A percentile compares a stretch with the other conserved stretches of the same genome.
These are phyloP conservation scores for Neurospora hispaniola DNA, from an alignment of 495 filamentous ascomycete species.

Conservation along the genomic window DNA sequence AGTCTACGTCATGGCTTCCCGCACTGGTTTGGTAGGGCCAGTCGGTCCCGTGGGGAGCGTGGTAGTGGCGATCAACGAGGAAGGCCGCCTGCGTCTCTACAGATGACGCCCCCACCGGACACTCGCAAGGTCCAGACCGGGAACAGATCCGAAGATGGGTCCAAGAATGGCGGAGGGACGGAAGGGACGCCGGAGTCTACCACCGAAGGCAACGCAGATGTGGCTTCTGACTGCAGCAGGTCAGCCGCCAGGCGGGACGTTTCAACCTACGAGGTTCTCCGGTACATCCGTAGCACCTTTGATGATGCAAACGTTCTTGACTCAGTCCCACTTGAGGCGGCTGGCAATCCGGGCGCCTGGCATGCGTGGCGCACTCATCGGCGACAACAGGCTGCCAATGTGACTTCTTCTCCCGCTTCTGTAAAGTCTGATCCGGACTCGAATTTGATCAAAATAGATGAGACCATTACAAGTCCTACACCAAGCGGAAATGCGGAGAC, in stretches of 20 bases:
- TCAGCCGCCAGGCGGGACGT: constrained; percentile 21
- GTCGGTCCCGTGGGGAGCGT: background rate
- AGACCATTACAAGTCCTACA: background rate
- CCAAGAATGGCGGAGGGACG: background rate
- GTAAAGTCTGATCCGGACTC: background rate
- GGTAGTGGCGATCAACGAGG: constrained; percentile 3
- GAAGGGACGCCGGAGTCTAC: background rate
- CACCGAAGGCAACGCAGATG: constrained; percentile 6
- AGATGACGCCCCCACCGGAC: constrained; percentile 10
- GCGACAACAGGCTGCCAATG: constrained; percentile 19
- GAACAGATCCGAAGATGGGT: constrained; percentile 6
- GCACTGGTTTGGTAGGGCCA: constrained; percentile 58
- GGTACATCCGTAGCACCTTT: constrained; percentile 75
- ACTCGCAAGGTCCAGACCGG: background rate
- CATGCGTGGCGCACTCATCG: constrained; percentile 76
- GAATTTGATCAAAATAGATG: background rate
- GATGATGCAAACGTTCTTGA: constrained; percentile 68
- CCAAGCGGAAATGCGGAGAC: background rate
- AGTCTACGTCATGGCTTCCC: constrained; percentile 84
- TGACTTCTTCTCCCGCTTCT: constrained; percentile 1
- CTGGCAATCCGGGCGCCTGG: constrained; percentile 82
- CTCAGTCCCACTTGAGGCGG: constrained; percentile 64
- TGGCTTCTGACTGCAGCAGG: background rate
- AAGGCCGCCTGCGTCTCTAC: constrained; percentile 22
- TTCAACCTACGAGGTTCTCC: constrained; percentile 51